A percentile compares a stretch with the other conserved stretches of the same genome.
Conservation (phyloP, 2,329 filamentous ascomycete genomes). For the Aspergillus terreus region DNA sequence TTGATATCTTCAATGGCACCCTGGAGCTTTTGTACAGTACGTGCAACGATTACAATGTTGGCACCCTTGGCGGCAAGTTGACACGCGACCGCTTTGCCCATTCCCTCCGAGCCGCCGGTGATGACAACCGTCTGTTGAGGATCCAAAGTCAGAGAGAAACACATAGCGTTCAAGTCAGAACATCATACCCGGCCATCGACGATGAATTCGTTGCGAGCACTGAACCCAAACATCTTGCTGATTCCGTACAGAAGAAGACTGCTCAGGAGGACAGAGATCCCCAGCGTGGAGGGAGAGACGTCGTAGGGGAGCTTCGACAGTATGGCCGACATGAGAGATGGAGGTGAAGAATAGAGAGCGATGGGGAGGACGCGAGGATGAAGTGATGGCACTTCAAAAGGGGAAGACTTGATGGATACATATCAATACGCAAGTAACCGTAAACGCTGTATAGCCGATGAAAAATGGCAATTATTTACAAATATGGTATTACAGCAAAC, state of each 20-base stretch:
- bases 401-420: no score
- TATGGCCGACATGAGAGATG: slow-evolving; percentile 19
- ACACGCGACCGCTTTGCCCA: slow-evolving; percentile 73
- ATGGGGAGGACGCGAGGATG: slow-evolving; percentile 5
- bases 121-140: slow-evolving; percentile 71
- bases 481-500: not conserved
- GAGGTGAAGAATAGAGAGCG: slow-evolving; percentile 10
- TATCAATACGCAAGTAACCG: not conserved
- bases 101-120: slow-evolving; percentile 88
- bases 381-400: no score
- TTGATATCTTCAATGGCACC: slow-evolving; percentile 63
- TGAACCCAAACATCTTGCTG: slow-evolving; percentile 39
- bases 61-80: slow-evolving; percentile 79
- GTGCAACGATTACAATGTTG: slow-evolving; percentile 79
- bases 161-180: not conserved
- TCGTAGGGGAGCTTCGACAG: slow-evolving; percentile 17
- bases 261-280: slow-evolving; percentile 30
- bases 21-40: slow-evolving; percentile 71
- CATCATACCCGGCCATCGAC: slow-evolving; percentile 73
- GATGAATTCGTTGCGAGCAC: slow-evolving; percentile 68
- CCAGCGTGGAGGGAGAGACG: slow-evolving; percentile 23
- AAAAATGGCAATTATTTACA: not conserved
- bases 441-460: no score
- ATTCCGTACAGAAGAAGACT: slow-evolving; percentile 27
- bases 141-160: not conserved